Percentiles rank a stretch among this genome's conserved stretches.
These are phyloP conservation scores for Dioscorea dumetorum DNA, from an alignment of 106 monocot genomes.

Conservation along the genomic window DNA sequence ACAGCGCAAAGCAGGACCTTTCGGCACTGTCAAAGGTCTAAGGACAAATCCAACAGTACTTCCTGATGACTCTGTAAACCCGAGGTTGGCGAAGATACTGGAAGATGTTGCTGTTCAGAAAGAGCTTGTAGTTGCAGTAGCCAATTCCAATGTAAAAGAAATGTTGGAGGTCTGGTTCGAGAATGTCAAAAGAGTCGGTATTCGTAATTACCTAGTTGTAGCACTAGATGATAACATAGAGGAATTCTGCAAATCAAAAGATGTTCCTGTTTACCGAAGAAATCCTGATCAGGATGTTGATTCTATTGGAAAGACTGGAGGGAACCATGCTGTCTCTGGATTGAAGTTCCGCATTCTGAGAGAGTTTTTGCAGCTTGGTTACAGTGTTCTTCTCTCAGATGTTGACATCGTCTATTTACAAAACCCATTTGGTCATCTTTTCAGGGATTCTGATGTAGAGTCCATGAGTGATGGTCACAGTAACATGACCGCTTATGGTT, in stretches of 20 bases:
- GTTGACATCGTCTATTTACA: constrained; percentile 88
- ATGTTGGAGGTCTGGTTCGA: constrained; percentile 74
- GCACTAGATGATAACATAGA: constrained; percentile 81
- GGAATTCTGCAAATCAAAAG: constrained; percentile 63
- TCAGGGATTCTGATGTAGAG: constrained; percentile 85
- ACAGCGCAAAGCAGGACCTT: constrained; percentile 64
- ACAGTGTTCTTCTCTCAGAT: constrained; percentile 89
- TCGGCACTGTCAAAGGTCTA: constrained; percentile 71
- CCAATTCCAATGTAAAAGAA: constrained; percentile 78
- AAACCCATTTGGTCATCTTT: constrained; percentile 87
- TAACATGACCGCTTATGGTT: constrained; percentile 89
- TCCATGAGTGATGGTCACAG: constrained; percentile 96
- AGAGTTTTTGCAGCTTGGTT: constrained; percentile 93
- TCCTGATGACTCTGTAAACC: constrained; percentile 80
- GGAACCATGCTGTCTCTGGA: constrained; percentile 92
- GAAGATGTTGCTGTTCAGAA: constrained; percentile 56
- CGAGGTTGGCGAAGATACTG: constrained; percentile 59
- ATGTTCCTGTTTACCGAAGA: constrained; percentile 77
- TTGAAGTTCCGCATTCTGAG: constrained; percentile 82
- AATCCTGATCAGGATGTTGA: constrained; percentile 63
- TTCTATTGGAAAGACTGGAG: constrained; percentile 53
- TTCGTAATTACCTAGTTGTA: constrained; percentile 74
- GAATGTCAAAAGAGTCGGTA: constrained; percentile 72
- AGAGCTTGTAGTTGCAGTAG: constrained; percentile 75
- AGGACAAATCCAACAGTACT: constrained; percentile 64